Conservation (phyloP, 2,329 filamentous ascomycete species). For the Colletotrichum liaoningense region DNA sequence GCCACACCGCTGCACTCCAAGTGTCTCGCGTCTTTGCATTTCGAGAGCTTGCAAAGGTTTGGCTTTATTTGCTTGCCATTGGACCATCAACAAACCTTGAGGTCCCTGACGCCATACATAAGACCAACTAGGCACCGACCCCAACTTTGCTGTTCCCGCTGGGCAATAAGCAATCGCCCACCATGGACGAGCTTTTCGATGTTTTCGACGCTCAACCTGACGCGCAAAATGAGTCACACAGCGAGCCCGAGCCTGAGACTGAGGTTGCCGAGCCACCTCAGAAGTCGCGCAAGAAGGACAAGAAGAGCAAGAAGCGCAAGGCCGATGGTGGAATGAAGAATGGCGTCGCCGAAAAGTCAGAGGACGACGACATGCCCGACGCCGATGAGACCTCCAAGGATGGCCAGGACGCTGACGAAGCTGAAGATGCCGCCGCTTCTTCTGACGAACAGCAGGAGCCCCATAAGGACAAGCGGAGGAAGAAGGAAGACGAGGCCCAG, state of each 20-base stretch:
- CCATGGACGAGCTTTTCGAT: slow-evolving; percentile 84
- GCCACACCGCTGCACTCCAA: not conserved
- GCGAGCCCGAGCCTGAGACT: slow-evolving; percentile 59
- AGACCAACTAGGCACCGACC: not conserved
- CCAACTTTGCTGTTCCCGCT: not conserved
- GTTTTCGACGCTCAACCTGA: slow-evolving; percentile 79
- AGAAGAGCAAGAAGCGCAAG: slow-evolving; percentile 85
- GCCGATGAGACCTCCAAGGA: slow-evolving; percentile 54
- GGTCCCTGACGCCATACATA: not conserved
- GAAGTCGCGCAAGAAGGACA: slow-evolving; percentile 63
- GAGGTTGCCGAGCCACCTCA: slow-evolving; percentile 48
- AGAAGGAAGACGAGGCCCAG: slow-evolving; percentile 71
- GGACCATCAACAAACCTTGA: not conserved
- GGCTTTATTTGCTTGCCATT: not conserved
- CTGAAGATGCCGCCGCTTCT: slow-evolving; percentile 40
- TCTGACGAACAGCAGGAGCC: slow-evolving; percentile 49
- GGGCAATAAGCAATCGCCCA: not conserved
- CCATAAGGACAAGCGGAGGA: slow-evolving; percentile 66
- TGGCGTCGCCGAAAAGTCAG: slow-evolving; percentile 44
- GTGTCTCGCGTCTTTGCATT: not conserved
- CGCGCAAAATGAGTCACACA: slow-evolving; percentile 49
- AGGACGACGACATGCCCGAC: slow-evolving; percentile 57
- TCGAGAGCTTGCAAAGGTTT: not conserved
- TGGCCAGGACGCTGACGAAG: slow-evolving; percentile 45
- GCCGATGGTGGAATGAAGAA: slow-evolving; percentile 81